Percentiles rank a stretch among this genome's conserved stretches.
phyloP scores from a whole-genome alignment of 2,329 filamentous ascomycete genomes.

The Apiospora sp. region DNA sequence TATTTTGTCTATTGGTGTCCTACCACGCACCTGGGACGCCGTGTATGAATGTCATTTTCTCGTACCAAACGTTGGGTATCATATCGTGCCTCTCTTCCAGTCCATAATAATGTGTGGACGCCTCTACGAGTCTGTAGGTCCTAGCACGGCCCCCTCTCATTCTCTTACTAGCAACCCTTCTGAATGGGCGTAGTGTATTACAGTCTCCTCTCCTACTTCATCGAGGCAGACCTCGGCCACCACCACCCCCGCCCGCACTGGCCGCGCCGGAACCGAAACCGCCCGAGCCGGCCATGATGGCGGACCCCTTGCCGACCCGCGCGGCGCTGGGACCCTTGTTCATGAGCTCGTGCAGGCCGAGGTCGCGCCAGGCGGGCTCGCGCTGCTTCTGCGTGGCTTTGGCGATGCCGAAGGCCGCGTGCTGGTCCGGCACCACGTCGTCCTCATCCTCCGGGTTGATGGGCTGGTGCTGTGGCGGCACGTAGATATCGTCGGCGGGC shows the following conservation, averaged over 20 bases:
- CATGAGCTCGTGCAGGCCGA: conserved; percentile 77
- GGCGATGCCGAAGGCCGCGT: conserved; percentile 86
- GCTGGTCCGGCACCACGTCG: conserved; percentile 87
- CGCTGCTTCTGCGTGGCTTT: conserved; percentile 76
- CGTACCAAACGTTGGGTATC: conserved; percentile 11
- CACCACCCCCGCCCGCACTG: conserved; percentile 9
- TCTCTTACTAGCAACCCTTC: neutral
- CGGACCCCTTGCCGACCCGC: neutral
- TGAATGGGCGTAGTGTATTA: neutral
- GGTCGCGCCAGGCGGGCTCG: conserved; percentile 81
- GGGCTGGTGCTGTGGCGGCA: conserved; percentile 81
- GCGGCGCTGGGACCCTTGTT: conserved; percentile 60
- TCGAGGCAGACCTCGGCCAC: conserved; percentile 45
- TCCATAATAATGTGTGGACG: neutral
- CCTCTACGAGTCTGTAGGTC: neutral
- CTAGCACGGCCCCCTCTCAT: neutral
- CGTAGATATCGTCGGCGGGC: conserved; percentile 81
- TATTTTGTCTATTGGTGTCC: neutral
- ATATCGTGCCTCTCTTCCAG: neutral
- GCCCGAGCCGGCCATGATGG: neutral
- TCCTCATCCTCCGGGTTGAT: conserved; percentile 90
- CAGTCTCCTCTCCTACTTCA: conserved; percentile 33
- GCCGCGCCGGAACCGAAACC: neutral
- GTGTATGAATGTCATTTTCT: neutral
- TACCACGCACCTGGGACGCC: neutral